These are phyloP conservation scores for Yamagishiella unicocca DNA, from an alignment of 139 green algal genomes.

Conservation along the genomic window DNA sequence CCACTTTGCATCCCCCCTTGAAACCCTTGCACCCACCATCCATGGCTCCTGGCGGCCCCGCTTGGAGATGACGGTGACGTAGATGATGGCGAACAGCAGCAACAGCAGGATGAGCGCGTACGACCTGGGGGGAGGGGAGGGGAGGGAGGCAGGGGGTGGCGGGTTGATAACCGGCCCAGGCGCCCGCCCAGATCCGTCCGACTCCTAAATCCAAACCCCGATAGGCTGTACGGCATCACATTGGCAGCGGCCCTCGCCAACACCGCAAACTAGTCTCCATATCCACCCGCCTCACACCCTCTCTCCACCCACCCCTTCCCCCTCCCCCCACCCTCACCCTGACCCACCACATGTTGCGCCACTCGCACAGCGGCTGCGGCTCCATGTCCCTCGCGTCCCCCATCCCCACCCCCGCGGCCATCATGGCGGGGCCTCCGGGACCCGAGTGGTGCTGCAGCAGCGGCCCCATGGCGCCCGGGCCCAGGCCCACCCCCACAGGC, in stretches of 20 bases:
- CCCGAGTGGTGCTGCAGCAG: conserved; percentile 18
- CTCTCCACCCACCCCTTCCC: background rate
- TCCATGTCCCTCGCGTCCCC: conserved; percentile 23
- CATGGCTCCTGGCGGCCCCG: conserved; percentile 19
- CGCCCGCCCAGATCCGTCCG: too few relatives aligned
- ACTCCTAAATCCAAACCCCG: too few relatives aligned
- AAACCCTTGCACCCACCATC: conserved; percentile 28
- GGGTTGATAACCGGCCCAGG: too few relatives aligned
- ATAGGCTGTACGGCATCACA: too few relatives aligned
- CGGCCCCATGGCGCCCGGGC: background rate
- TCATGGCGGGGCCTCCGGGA: background rate
- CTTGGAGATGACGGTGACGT: conserved; percentile 44
- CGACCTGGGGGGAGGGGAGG: background rate
- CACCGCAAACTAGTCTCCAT: background rate
- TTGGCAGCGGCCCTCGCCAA: too few relatives aligned
- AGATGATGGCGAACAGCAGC: conserved; percentile 43
- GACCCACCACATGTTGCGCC: conserved; percentile 48
- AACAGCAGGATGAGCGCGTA: conserved; percentile 43
- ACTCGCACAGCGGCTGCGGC: conserved; percentile 45
- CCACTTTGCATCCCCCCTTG: too few relatives aligned
- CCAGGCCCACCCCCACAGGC: conserved; percentile 26
- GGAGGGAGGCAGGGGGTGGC: background rate
- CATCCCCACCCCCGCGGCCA: conserved; percentile 12
- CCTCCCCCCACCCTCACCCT: background rate
- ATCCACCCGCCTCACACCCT: background rate